These are phyloP conservation scores for Exophiala spinifera DNA, from an alignment of 2,329 filamentous ascomycete species.

Conservation along the genomic window DNA sequence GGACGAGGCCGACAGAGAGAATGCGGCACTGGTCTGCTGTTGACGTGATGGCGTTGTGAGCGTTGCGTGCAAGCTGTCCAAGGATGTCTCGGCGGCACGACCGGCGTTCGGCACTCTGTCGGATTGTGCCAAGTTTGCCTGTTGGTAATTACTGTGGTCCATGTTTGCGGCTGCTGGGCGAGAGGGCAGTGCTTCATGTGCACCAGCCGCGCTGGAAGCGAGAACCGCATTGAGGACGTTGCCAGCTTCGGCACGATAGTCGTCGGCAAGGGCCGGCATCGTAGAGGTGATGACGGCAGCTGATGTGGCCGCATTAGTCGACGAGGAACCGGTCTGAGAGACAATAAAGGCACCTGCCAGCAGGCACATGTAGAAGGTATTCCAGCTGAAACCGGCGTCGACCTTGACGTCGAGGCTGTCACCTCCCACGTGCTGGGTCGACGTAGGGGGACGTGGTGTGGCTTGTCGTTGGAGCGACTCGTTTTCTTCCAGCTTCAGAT, in stretches of 20 bases:
- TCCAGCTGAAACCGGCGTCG: slow-evolving; percentile 65
- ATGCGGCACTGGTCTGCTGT: slow-evolving; percentile 83
- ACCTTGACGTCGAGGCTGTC: slow-evolving; percentile 38
- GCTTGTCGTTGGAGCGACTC: slow-evolving; percentile 44
- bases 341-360: slow-evolving; percentile 94
- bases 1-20: slow-evolving; percentile 79
- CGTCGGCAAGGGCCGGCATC: slow-evolving; percentile 51
- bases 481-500: slow-evolving; percentile 57
- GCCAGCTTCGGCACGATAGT: slow-evolving; percentile 47
- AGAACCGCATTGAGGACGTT: slow-evolving; percentile 48
- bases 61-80: slow-evolving; percentile 65
- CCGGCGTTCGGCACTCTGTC: slow-evolving; percentile 41
- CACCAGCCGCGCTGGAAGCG: slow-evolving; percentile 40
- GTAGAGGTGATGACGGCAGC: slow-evolving; percentile 70
- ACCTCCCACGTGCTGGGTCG: background rate
- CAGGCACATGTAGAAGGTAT: slow-evolving; percentile 88
- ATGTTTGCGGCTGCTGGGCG: slow-evolving; percentile 32
- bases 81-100: slow-evolving; percentile 38
- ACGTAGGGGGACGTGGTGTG: slow-evolving; percentile 35
- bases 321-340: slow-evolving; percentile 70
- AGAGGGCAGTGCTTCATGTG: slow-evolving; percentile 39
- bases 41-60: slow-evolving; percentile 75
- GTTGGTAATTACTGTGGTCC: slow-evolving; percentile 10
- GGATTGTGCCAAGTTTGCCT: slow-evolving; percentile 18
- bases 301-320: slow-evolving; percentile 67